Percentiles rank a stretch among this genome's conserved stretches.
phyloP scores from a whole-genome alignment of 2,329 filamentous ascomycete genomes.

The Fusarium longipes region DNA sequence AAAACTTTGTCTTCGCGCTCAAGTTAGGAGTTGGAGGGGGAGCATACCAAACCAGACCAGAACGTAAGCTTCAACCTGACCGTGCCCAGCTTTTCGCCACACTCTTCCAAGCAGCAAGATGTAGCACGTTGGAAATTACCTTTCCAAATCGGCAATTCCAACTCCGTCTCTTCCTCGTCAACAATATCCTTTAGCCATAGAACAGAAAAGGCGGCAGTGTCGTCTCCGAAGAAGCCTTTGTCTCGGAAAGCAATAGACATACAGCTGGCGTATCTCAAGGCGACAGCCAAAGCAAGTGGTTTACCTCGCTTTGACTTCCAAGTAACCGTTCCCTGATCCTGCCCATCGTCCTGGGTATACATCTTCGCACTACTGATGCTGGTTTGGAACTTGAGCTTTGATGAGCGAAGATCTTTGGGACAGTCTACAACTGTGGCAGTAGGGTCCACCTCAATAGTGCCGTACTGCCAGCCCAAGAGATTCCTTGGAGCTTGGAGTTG shows the following conservation, averaged over 20 bases:
- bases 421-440: slow-evolving; percentile 58
- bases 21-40: background rate
- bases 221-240: slow-evolving; percentile 59
- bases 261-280: slow-evolving; percentile 66
- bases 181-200: slow-evolving; percentile 76
- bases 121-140: slow-evolving; percentile 63
- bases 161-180: slow-evolving; percentile 71
- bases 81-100: slow-evolving; percentile 61
- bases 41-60: slow-evolving; percentile 52
- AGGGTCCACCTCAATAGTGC: slow-evolving; percentile 73
- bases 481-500: slow-evolving; percentile 69
- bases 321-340: slow-evolving; percentile 49
- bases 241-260: slow-evolving; percentile 67
- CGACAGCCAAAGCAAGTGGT: slow-evolving; percentile 63
- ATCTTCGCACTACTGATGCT: slow-evolving; percentile 69
- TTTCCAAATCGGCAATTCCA: slow-evolving; percentile 73
- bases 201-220: slow-evolving; percentile 70
- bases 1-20: background rate
- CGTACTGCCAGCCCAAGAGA: slow-evolving; percentile 76
- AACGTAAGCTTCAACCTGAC: slow-evolving; percentile 55
- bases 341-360: slow-evolving; percentile 55
- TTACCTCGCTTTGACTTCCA: slow-evolving; percentile 65
- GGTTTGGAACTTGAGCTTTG: slow-evolving; percentile 70
- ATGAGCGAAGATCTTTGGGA: slow-evolving; percentile 58
- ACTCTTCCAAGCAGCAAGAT: slow-evolving; percentile 55